Conservation (phyloP, 2,329 filamentous ascomycete species). For the Lasiodiplodia theobromae region DNA sequence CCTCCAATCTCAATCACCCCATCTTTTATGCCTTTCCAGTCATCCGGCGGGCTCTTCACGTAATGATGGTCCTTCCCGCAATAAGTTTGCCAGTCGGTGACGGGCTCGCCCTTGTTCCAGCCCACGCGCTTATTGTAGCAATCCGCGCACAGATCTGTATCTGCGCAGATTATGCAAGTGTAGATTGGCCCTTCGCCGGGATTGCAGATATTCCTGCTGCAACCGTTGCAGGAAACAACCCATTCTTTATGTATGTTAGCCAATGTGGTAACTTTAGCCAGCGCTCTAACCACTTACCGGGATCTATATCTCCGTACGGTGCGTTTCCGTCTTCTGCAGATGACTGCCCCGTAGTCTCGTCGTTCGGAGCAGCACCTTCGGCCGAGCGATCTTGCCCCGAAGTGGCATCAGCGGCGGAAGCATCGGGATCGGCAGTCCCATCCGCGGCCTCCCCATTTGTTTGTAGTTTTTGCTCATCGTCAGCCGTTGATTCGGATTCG, state of each 20-base stretch:
- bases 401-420: neutral
- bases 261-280: neutral
- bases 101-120: constrained; percentile 22
- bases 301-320: neutral
- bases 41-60: constrained; percentile 32
- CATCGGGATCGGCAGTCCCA: neutral
- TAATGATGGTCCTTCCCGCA: constrained; percentile 34
- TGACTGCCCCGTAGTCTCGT: neutral
- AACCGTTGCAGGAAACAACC: neutral
- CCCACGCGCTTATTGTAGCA: constrained; percentile 31
- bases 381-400: neutral
- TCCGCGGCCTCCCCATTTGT: neutral
- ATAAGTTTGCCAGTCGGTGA: constrained; percentile 17
- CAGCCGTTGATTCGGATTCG: neutral
- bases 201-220: neutral
- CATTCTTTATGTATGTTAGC: neutral
- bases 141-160: constrained; percentile 32
- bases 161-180: constrained; percentile 33
- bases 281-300: neutral
- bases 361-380: neutral
- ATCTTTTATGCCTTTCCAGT: constrained; percentile 34
- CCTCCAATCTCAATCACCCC: constrained; percentile 30
- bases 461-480: neutral
- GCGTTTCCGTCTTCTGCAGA: neutral
- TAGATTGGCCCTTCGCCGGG: constrained; percentile 25